Base-by-base conservation (phyloP, 257 asterid genomes). In the Nicotiana benthamiana region DNA sequence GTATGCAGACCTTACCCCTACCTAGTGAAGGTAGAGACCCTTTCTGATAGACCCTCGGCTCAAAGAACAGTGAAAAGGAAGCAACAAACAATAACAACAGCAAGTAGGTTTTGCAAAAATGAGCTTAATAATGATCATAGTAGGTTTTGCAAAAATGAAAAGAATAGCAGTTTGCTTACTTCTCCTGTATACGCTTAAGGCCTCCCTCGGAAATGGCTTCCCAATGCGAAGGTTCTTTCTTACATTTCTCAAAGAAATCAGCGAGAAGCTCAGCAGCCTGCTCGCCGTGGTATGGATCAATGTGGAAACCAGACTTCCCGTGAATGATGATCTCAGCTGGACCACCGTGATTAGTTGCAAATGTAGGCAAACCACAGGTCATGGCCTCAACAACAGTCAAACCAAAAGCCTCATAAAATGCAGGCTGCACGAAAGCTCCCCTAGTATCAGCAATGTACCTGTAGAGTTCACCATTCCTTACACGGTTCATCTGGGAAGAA, bases 401-500 rank as follows among this genome's bases (percentile, higher is more conserved):
- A 2, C 99, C 99, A 16, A 96, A 96, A 6, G 98, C 99, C 89
- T 96, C 98, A 28, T 96, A 94, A 70, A 96, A 92, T 59, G 99
- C 99, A 12, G 97, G 98, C 82, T 96, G 99, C 86, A 96, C 98
- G 12, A 96, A 96, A 7, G 85, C 93, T 0, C 99, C 99, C 22
- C 59, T 87, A 0, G 92, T 90, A 90, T 96, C 98, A 2, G 97
- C 96, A 27, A 96, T 92, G 90, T 34, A 94, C 20, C 98, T 95
- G 86, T 94, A 96, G 80, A 96, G 95, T 83, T 96, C 99, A 0
- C 98, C 99, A 18, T 96, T 96, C 83, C 98, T 89, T 28, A 92
- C 95, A 0, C 98, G 92, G 94, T 96, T 94, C 98, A 94, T 96
- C 84, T 96, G 99, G 34, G 99, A 94, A 32, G 99, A 94, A 80